Conservation (phyloP, 208 protist species). For the Crithidia sp. region DNA sequence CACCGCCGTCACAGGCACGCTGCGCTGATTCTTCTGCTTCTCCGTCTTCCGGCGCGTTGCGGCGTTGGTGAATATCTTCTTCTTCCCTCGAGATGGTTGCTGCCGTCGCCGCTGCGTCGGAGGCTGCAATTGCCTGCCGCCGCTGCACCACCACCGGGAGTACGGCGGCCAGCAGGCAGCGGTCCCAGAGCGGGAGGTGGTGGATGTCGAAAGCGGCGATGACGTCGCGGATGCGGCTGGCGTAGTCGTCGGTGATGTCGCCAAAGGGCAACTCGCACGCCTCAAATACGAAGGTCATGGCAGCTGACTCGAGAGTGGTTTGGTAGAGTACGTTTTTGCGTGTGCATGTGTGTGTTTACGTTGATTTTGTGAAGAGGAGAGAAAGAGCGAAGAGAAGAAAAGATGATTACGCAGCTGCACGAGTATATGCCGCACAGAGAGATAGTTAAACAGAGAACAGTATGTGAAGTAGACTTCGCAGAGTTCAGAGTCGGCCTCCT, state of each 20-base stretch:
- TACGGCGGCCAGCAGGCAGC: conserved; percentile 56
- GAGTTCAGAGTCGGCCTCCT: too few species aligned
- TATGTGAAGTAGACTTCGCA: too few species aligned
- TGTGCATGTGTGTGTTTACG: conserved; percentile 3
- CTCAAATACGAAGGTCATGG: conserved; percentile 82
- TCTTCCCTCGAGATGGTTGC: background rate
- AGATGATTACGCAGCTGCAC: background rate
- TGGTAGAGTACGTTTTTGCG: background rate
- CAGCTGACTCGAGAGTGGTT: background rate
- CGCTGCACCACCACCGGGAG: conserved; percentile 58
- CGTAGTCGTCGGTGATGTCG: conserved; percentile 34
- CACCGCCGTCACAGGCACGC: background rate
- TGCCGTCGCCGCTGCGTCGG: conserved; percentile 7
- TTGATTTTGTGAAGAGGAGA: conserved; percentile 4
- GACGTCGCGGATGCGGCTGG: conserved; percentile 6
- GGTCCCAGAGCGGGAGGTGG: conserved; percentile 61
- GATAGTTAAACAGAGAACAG: too few species aligned
- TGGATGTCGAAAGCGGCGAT: conserved; percentile 12
- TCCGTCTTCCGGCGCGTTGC: too few species aligned
- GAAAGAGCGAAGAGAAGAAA: background rate
- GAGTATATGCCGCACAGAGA: too few species aligned
- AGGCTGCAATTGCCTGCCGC: background rate
- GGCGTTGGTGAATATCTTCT: too few species aligned
- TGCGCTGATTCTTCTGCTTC: background rate
- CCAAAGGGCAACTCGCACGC: conserved; percentile 66